Evolutionary conservation across 2,329 filamentous ascomycete genomes (phyloP).

Genomic region (Cladosporium oxysporum): DNA sequence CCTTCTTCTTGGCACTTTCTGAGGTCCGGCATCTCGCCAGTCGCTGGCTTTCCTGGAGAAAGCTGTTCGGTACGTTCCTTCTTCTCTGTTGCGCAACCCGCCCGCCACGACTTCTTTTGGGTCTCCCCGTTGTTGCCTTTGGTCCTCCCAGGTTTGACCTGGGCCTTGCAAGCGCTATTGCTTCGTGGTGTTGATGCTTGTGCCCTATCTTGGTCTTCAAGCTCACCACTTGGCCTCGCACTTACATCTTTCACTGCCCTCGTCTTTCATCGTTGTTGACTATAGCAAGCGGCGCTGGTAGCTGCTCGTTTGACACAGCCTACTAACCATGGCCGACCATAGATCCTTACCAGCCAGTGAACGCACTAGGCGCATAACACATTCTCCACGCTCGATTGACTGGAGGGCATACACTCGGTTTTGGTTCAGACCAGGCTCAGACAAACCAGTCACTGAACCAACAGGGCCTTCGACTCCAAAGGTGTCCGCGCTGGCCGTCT

Average conservation of each 20-base stretch:
- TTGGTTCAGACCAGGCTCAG: slow-evolving; percentile 33
- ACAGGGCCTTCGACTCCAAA: slow-evolving; percentile 24
- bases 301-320: slow-evolving; percentile 15
- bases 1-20: slow-evolving; percentile 34
- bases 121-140: slow-evolving; percentile 23
- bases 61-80: slow-evolving; percentile 35
- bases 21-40: slow-evolving; percentile 38
- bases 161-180: slow-evolving; percentile 32
- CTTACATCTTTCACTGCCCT: neutral
- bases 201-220: slow-evolving; percentile 12
- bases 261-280: slow-evolving; percentile 4
- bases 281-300: slow-evolving; percentile 16
- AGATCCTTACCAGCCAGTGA: slow-evolving; percentile 33
- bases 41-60: slow-evolving; percentile 37
- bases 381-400: slow-evolving; percentile 23
- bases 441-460: slow-evolving; percentile 26
- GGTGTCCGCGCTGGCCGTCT: slow-evolving; percentile 23
- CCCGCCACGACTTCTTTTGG: slow-evolving; percentile 23
- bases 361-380: slow-evolving; percentile 26
- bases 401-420: slow-evolving; percentile 28
- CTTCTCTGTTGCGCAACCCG: slow-evolving; percentile 26
- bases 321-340: slow-evolving; percentile 21
- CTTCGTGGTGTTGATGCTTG: slow-evolving; percentile 20
- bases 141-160: slow-evolving; percentile 17
- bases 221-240: slow-evolving; percentile 8